A percentile compares a stretch with the other conserved stretches of the same genome.
phyloP scores from a whole-genome alignment of 164 flowering plant genomes.

The Dillenia suffruticosa region DNA sequence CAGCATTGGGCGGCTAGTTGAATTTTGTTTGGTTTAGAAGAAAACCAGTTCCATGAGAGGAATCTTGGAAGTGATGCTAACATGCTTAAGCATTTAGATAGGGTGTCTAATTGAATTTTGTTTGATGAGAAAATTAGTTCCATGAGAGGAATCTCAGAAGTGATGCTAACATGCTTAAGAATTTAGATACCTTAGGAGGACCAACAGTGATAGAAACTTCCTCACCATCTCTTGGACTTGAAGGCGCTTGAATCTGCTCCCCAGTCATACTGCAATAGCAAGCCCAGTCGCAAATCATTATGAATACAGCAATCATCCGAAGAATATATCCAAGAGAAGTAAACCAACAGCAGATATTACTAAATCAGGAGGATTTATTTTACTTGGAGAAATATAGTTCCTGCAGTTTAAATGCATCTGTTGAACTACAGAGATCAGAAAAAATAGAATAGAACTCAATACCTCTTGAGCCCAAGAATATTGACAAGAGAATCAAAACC shows the following conservation, averaged over 20 bases:
- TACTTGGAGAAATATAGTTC: too few species aligned
- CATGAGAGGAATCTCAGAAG: neutral
- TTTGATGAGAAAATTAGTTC: too few species aligned
- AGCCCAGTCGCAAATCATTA: neutral
- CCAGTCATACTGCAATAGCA: slow-evolving; percentile 77
- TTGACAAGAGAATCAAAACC: slow-evolving; percentile 98
- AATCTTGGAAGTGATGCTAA: neutral
- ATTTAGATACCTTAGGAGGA: slow-evolving; percentile 59
- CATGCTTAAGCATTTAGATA: slow-evolving; percentile 17
- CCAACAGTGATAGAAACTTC: slow-evolving; percentile 65
- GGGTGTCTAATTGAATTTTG: too few species aligned
- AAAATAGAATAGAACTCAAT: slow-evolving; percentile 5
- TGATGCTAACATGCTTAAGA: slow-evolving; percentile 1
- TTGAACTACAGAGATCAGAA: neutral
- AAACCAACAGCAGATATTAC: neutral
- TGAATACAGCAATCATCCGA: neutral
- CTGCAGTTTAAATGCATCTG: too few species aligned
- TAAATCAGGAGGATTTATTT: too few species aligned
- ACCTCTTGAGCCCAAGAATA: slow-evolving; percentile 94
- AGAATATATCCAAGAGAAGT: neutral
- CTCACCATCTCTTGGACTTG: slow-evolving; percentile 92
- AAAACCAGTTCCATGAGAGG: too few species aligned
- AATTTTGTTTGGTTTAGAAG: too few species aligned
- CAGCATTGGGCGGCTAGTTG: too few species aligned
- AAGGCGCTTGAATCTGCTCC: slow-evolving; percentile 71